Conservation (phyloP, 1,139 yeast species). For the Taphrina sp. region DNA sequence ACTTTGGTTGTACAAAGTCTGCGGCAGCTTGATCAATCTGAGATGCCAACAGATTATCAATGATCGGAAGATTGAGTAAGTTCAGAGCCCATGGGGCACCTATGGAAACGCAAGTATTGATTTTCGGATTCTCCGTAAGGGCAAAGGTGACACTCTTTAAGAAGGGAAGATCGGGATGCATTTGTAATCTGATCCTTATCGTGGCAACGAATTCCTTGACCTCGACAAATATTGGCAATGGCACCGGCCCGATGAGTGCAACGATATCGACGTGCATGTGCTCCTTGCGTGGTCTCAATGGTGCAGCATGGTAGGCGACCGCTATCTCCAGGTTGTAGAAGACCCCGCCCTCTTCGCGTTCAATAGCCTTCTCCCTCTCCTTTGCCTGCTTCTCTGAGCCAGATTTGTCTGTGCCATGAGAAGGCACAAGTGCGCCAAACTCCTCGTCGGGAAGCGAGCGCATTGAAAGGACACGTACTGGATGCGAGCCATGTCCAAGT, state of each 20-base stretch:
- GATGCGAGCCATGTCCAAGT: slow-evolving; percentile 27
- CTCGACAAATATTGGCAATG: slow-evolving; percentile 30
- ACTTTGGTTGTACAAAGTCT: slow-evolving; percentile 28
- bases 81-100: slow-evolving; percentile 31
- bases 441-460: slow-evolving; percentile 30
- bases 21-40: slow-evolving; percentile 19
- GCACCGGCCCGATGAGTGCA: slow-evolving; percentile 20
- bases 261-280: slow-evolving; percentile 30
- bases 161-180: slow-evolving; percentile 30
- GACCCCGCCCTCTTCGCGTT: slow-evolving; percentile 29
- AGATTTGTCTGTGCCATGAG: slow-evolving; percentile 24
- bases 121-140: slow-evolving; percentile 19
- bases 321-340: slow-evolving; percentile 31
- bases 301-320: slow-evolving; percentile 29
- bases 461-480: slow-evolving; percentile 29
- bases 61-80: slow-evolving; percentile 26
- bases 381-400: slow-evolving; percentile 20
- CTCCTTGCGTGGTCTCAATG: slow-evolving; percentile 5
- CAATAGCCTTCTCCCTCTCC: slow-evolving; percentile 26
- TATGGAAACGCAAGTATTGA: slow-evolving; percentile 23
- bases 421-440: slow-evolving; percentile 30
- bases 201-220: slow-evolving; percentile 32
- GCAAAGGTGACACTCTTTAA: slow-evolving; percentile 29
- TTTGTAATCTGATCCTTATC: slow-evolving; percentile 22
- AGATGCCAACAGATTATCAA: slow-evolving; percentile 19